phyloP scores from a whole-genome alignment of 169 alveolate species.

The Cryptosporidium tyzzeri region DNA sequence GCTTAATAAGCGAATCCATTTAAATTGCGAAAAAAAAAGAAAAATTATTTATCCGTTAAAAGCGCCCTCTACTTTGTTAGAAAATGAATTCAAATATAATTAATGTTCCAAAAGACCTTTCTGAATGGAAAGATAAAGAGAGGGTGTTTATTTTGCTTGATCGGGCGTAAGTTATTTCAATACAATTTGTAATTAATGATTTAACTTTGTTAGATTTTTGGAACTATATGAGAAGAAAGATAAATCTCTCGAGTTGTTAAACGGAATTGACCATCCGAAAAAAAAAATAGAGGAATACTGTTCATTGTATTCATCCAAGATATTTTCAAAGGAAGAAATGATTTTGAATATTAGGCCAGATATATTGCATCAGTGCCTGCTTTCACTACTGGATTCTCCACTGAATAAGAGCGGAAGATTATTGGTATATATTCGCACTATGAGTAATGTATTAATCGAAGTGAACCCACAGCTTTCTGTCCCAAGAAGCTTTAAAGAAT shows the following conservation, averaged over 20 bases:
- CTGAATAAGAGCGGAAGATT: conserved; percentile 84
- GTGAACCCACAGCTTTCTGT: conserved; percentile 89
- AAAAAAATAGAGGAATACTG: conserved; percentile 50
- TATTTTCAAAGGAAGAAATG: conserved; percentile 62
- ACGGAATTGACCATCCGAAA: conserved; percentile 77
- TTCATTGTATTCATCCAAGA: conserved; percentile 3
- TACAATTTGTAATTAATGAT: background rate
- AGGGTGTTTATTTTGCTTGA: conserved; percentile 33
- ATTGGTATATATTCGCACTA: conserved; percentile 86
- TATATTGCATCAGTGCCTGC: conserved; percentile 89
- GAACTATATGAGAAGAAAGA: conserved; percentile 47
- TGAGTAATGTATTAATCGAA: conserved; percentile 86
- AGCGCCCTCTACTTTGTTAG: conserved; percentile 51
- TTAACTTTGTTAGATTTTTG: conserved; percentile 29
- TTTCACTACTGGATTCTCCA: conserved; percentile 88
- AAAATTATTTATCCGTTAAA: conserved; percentile 16
- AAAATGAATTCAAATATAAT: conserved; percentile 59
- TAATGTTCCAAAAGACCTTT: conserved; percentile 58
- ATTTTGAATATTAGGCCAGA: conserved; percentile 88
- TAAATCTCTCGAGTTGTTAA: conserved; percentile 47
- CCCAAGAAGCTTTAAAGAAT: conserved; percentile 87
- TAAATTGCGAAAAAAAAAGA: background rate
- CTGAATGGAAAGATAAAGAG: conserved; percentile 32
- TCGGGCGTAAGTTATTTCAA: conserved; percentile 64
- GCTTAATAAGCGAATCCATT: conserved; percentile 19